phyloP scores from a whole-genome alignment of 2,329 filamentous ascomycete species.

The Colletotrichum sp. region DNA sequence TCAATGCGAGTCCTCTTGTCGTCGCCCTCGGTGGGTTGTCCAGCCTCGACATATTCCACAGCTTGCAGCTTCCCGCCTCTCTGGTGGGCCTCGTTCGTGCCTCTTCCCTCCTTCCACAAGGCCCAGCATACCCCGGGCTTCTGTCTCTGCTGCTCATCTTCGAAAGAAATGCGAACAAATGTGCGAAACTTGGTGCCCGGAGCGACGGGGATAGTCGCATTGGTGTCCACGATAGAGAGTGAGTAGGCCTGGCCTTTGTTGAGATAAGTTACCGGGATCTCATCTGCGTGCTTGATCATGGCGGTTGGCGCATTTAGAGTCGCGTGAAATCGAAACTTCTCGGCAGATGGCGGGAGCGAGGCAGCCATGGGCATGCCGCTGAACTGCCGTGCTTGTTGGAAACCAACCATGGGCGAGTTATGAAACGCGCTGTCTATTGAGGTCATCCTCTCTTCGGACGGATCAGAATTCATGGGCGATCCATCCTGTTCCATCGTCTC shows the following conservation, averaged over 20 bases:
- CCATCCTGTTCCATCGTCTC: constrained; percentile 80
- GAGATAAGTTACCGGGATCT: constrained; percentile 96
- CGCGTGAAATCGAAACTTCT: constrained; percentile 87
- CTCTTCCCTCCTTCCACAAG: constrained; percentile 93
- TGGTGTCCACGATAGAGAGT: constrained; percentile 81
- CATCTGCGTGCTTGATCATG: constrained; percentile 88
- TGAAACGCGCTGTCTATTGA: constrained; percentile 67
- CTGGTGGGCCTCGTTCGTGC: constrained; percentile 95
- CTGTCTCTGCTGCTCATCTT: constrained; percentile 90
- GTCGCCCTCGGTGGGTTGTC: constrained; percentile 63
- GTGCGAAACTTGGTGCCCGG: constrained; percentile 81
- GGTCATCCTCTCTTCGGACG: constrained; percentile 54
- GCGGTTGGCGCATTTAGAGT: constrained; percentile 93
- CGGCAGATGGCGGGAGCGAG: constrained; percentile 57
- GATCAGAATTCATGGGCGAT: constrained; percentile 67
- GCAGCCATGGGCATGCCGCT: constrained; percentile 50
- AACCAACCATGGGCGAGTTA: constrained; percentile 63
- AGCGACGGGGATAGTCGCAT: constrained; percentile 60
- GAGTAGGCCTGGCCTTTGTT: constrained; percentile 98
- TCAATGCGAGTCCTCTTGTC: constrained; percentile 73
- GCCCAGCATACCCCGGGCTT: constrained; percentile 85
- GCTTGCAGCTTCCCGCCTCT: constrained; percentile 90
- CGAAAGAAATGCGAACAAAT: constrained; percentile 93
- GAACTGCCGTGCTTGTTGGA: constrained; percentile 59
- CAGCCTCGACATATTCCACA: constrained; percentile 85